A percentile compares a stretch with the other conserved stretches of the same genome.
phyloP scores from a whole-genome alignment of 345 rosid genomes.

The Pelargonium nanum region DNA sequence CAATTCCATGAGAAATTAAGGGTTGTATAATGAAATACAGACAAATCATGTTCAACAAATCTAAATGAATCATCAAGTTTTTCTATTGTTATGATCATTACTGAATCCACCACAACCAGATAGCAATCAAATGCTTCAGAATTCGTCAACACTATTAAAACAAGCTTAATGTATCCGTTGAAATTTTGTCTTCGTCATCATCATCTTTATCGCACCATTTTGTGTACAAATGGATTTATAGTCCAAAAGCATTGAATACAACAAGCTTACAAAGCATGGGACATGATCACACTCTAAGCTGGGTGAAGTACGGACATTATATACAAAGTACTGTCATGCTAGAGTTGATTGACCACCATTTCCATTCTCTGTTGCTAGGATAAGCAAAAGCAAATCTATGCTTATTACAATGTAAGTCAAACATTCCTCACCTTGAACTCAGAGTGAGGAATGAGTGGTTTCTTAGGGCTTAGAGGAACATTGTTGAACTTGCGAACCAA shows the following conservation, averaged over 20 bases:
- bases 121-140: too few species aligned
- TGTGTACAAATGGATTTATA: too few species aligned
- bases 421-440: constrained; percentile 60
- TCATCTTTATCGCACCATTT: too few species aligned
- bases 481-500: constrained; percentile 45
- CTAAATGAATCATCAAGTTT: background rate
- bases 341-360: too few species aligned
- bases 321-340: background rate
- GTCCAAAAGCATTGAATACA: too few species aligned
- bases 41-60: background rate
- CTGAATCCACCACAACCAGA: too few species aligned
- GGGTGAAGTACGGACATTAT: background rate
- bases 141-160: too few species aligned
- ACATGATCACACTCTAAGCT: background rate
- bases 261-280: background rate
- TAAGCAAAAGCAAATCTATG: background rate
- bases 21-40: too few species aligned
- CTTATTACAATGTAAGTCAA: constrained; percentile 18
- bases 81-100: background rate
- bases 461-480: constrained; percentile 33
- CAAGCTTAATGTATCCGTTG: background rate
- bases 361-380: background rate
- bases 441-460: constrained; percentile 16
- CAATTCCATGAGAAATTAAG: background rate
- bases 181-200: too few species aligned